Conservation (phyloP, 2,329 filamentous ascomycete species). For the Colletotrichum sp. region DNA sequence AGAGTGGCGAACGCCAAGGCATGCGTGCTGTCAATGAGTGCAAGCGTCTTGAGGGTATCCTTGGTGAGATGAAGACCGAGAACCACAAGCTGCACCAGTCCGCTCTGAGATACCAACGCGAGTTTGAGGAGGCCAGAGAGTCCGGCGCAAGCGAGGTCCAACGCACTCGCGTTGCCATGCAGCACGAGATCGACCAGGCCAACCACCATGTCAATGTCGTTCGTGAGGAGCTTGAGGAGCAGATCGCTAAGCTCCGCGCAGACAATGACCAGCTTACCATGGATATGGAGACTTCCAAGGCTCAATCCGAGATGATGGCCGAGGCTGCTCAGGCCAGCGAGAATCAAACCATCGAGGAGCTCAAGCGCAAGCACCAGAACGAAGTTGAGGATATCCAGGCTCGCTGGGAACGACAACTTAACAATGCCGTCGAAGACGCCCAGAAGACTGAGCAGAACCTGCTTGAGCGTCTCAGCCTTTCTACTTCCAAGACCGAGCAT, state of each 20-base stretch:
- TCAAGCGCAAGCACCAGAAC: constrained; percentile 66
- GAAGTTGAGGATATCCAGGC: constrained; percentile 77
- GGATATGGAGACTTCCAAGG: constrained; percentile 81
- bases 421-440: constrained; percentile 79
- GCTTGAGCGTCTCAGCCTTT: constrained; percentile 80
- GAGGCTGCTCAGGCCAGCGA: constrained; percentile 80
- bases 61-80: constrained; percentile 66
- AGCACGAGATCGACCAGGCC: constrained; percentile 81
- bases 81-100: constrained; percentile 76
- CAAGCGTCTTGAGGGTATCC: constrained; percentile 61
- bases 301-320: constrained; percentile 81
- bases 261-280: constrained; percentile 81
- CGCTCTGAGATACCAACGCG: constrained; percentile 74
- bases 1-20: constrained; percentile 67
- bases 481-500: constrained; percentile 83
- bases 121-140: constrained; percentile 84
- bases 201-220: constrained; percentile 87
- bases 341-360: constrained; percentile 56
- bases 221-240: constrained; percentile 81
- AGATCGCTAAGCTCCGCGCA: constrained; percentile 72
- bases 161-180: constrained; percentile 78
- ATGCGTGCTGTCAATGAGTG: constrained; percentile 68
- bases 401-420: constrained; percentile 76
- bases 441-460: constrained; percentile 81
- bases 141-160: constrained; percentile 81